Conservation (phyloP, 306 rosid genomes). For the Spatholobus suberectus region DNA sequence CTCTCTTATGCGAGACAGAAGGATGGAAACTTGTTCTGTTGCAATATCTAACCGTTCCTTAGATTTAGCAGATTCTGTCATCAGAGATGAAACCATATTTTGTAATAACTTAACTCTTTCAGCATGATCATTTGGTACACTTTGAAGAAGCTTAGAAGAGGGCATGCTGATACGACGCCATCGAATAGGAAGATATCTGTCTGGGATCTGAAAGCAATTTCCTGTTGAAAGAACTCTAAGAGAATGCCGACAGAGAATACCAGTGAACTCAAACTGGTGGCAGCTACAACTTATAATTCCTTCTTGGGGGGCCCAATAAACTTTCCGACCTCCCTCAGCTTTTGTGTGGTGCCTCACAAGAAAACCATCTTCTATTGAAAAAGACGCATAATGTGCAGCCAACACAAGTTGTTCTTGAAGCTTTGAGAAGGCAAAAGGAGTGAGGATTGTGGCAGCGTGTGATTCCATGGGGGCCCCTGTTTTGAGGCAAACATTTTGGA, state of each 20-base stretch:
- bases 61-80: slow-evolving; percentile 88
- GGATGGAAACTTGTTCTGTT: slow-evolving; percentile 76
- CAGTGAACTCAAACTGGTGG: slow-evolving; percentile 92
- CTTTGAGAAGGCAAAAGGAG: slow-evolving; percentile 93
- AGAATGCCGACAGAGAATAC: slow-evolving; percentile 91
- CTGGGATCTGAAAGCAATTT: slow-evolving; percentile 95
- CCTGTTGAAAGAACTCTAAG: slow-evolving; percentile 93
- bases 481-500: slow-evolving; percentile 92
- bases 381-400: slow-evolving; percentile 97
- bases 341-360: slow-evolving; percentile 97
- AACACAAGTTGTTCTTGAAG: slow-evolving; percentile 96
- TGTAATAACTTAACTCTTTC: slow-evolving; percentile 83
- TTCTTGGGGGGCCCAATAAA: slow-evolving; percentile 81
- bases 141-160: slow-evolving; percentile 66
- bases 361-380: slow-evolving; percentile 85
- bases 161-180: slow-evolving; percentile 87
- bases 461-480: slow-evolving; percentile 99
- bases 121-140: slow-evolving; percentile 60
- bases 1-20: slow-evolving; percentile 77
- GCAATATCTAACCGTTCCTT: slow-evolving; percentile 84
- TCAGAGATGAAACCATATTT: slow-evolving; percentile 74
- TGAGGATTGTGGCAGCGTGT: slow-evolving; percentile 84
- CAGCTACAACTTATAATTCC: slow-evolving; percentile 95
- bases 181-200: slow-evolving; percentile 86
- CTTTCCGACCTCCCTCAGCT: slow-evolving; percentile 85